Conservation (phyloP, 2,329 filamentous ascomycete genomes). For the Aspergillus proliferans region DNA sequence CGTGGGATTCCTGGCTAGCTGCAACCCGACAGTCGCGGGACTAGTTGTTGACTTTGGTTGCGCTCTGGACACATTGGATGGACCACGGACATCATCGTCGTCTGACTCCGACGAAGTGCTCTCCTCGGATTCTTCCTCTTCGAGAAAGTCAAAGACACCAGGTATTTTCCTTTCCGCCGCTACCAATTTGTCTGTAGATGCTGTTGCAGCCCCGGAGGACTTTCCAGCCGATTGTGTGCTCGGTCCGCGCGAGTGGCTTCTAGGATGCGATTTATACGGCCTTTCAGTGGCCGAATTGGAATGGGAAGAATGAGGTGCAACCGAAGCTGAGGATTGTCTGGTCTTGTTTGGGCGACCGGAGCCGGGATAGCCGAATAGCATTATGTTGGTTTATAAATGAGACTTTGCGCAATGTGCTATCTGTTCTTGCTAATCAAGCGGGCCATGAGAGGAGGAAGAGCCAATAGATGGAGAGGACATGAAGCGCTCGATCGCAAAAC, state of each 20-base stretch:
- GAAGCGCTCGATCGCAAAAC: no score
- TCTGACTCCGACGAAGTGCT: background rate
- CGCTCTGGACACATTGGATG: background rate
- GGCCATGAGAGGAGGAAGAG: background rate
- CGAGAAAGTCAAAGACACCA: conserved; percentile 37
- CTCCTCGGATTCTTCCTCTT: conserved; percentile 14
- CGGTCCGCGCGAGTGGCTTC: background rate
- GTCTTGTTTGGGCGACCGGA: conserved; percentile 20
- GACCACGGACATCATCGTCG: conserved; percentile 1
- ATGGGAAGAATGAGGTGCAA: conserved; percentile 13
- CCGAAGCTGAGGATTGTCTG: conserved; percentile 20
- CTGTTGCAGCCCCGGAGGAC: conserved; percentile 10
- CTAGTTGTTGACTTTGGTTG: conserved; percentile 3
- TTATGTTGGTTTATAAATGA: conserved; percentile 15
- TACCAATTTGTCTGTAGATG: conserved; percentile 5
- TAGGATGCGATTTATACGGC: conserved; percentile 8
- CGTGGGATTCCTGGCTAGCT: conserved; percentile 19
- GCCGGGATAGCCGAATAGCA: conserved; percentile 22
- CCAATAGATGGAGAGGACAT: no score
- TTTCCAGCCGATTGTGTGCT: conserved; percentile 6
- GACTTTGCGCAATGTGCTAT: no score
- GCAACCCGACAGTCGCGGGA: conserved; percentile 8
- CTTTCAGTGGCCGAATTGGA: conserved; percentile 14
- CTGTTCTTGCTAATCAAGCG: background rate
- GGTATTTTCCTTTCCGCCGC: conserved; percentile 19